Evolutionary conservation across 345 rosid species (phyloP).

Genomic region (Trapa bicornis): DNA sequence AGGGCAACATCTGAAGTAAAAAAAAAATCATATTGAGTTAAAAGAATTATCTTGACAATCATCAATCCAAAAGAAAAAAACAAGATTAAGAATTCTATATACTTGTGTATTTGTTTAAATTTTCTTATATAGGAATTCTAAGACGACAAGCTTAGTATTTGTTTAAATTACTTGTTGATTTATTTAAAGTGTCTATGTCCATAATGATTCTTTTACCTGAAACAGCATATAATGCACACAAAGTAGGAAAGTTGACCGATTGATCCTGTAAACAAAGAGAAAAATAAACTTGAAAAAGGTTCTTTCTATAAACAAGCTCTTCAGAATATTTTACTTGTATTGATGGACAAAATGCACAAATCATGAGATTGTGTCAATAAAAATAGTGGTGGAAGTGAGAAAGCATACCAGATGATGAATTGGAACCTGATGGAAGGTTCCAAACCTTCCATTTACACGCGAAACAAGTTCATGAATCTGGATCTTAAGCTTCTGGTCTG

Average conservation of each 20-base stretch:
- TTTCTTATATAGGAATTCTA: neutral
- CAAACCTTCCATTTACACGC: conserved; percentile 98
- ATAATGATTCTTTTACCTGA: conserved; percentile 44
- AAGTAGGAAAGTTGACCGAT: conserved; percentile 66
- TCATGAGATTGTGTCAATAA: neutral
- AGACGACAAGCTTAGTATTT: neutral
- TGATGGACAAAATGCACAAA: no score
- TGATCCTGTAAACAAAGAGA: conserved; percentile 60
- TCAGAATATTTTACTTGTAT: neutral
- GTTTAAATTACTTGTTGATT: no score
- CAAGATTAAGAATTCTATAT: no score
- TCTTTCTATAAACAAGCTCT: neutral
- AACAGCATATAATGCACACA: conserved; percentile 92
- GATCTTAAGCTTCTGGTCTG: conserved; percentile 98
- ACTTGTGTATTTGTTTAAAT: neutral
- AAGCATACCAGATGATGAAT: conserved; percentile 83
- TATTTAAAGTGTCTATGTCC: no score
- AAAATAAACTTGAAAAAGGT: neutral
- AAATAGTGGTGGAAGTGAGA: conserved; percentile 8
- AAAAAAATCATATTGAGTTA: neutral
- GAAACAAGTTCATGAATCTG: conserved; percentile 99
- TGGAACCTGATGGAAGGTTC: conserved; percentile 82
- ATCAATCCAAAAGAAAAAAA: neutral
- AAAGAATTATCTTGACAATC: neutral
- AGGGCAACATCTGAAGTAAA: conserved; percentile 72